Evolutionary conservation across 768 basidiomycete genomes (phyloP), one percentile per base, ranked within the genome.

Genomic region (Rhodosporidiobolus odoratus): DNA sequence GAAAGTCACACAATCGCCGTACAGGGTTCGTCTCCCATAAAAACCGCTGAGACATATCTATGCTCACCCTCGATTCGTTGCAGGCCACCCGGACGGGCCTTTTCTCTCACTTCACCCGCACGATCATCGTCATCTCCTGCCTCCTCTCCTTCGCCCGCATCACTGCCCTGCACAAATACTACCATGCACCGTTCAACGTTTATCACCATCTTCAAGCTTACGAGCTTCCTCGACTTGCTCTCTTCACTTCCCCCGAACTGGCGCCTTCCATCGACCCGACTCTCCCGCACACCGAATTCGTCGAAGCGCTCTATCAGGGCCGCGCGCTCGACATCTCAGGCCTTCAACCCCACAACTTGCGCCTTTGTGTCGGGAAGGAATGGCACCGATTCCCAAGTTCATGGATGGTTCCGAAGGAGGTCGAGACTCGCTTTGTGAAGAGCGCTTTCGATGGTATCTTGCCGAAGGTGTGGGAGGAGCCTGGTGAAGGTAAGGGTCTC

Each of bases 331-430:
- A 91, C 77, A 82, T 91, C 35, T 79, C 87, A 1, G 86, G 85
- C 0, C 82, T 97, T 77, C 83, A 83, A 66, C 82, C 85, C 19
- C 86, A 93, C 76, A 84, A 87, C 66, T 81, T 98, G 66, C 86
- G 83, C 37, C 77, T 99, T 2, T 99, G 96, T 80, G 83, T 89
- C 60, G 91, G 89, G 58, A 94, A 93, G 79, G 96, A 99, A 80
- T 99, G 96, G 96, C 83, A 97, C 78, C 85, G 95, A 32, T 99
- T 92, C 83, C 90, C 93, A 4, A 86, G 91, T 6, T 89, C 89
- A 78, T 97, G 89, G 79, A 84, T 95, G 58, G 84, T 98, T 30
- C 93, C 94, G 2, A 85, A 88, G 67, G 89, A 86, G 35, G 81
- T 98, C 67, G 83, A 86, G 35, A 86, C 95, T n/a, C 84, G 88